A percentile compares a stretch with the other conserved stretches of the same genome.
These are phyloP conservation scores for Zygosaccharomyces pseudorouxii DNA, from an alignment of 805 yeast genomes.

Conservation along the genomic window DNA sequence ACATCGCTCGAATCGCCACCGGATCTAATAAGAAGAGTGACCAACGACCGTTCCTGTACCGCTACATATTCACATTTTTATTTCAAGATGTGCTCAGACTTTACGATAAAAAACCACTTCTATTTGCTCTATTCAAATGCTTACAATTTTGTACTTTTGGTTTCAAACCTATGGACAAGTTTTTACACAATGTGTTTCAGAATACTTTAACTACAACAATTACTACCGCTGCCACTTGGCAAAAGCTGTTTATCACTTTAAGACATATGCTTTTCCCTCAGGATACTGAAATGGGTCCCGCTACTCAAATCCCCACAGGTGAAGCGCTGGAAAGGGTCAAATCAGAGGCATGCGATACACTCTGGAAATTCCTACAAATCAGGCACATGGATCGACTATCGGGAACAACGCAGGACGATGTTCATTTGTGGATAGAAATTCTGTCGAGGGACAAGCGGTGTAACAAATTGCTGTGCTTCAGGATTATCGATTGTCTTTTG, in stretches of 20 bases:
- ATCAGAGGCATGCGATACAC: constrained; percentile 23
- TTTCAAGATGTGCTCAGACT: constrained; percentile 17
- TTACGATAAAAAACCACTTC: constrained; percentile 31
- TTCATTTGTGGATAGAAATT: constrained; percentile 26
- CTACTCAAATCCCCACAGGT: constrained; percentile 39
- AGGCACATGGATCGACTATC: constrained; percentile 17
- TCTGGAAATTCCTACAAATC: constrained; percentile 23
- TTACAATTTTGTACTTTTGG: constrained; percentile 15
- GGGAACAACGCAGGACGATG: constrained; percentile 22
- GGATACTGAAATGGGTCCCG: constrained; percentile 49
- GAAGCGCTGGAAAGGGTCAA: constrained; percentile 37
- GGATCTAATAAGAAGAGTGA: neutral
- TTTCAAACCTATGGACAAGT: constrained; percentile 8
- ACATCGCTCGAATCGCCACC: constrained; percentile 5
- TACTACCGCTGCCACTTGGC: neutral
- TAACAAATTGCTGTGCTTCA: constrained; percentile 43
- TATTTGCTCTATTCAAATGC: constrained; percentile 30
- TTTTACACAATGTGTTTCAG: constrained; percentile 9
- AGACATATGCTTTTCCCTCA: constrained; percentile 44
- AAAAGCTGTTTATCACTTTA: constrained; percentile 10
- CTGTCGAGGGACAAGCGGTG: constrained; percentile 38
- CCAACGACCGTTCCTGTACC: constrained; percentile 9
- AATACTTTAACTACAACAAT: constrained; percentile 6
- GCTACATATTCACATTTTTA: constrained; percentile 21
- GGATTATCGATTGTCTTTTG: constrained; percentile 40